Evolutionary conservation across 2,329 filamentous ascomycete genomes (phyloP).

Genomic region (Paramyrothecium sp.): DNA sequence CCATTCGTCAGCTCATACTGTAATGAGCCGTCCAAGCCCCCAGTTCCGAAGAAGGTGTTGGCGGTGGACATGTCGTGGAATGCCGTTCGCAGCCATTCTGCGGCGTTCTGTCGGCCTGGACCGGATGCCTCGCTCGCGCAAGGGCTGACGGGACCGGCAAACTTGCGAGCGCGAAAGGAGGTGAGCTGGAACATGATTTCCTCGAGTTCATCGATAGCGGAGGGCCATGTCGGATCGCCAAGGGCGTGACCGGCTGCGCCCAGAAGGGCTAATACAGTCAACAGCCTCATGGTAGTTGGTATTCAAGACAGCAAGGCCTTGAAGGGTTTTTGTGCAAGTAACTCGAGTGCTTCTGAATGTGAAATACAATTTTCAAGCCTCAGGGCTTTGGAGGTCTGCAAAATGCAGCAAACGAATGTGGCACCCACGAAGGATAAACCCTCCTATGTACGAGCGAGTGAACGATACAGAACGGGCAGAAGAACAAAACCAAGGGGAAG

Average conservation of each 20-base stretch:
- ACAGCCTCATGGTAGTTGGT: background rate
- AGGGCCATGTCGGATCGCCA: slow-evolving; percentile 60
- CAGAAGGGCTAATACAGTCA: slow-evolving; percentile 25
- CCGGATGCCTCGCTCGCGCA: slow-evolving; percentile 53
- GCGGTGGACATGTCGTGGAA: slow-evolving; percentile 63
- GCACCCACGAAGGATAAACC: too few relatives aligned
- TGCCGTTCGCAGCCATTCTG: slow-evolving; percentile 60
- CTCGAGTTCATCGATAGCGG: slow-evolving; percentile 58
- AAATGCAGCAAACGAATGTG: too few relatives aligned
- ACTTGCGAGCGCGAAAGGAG: slow-evolving; percentile 53
- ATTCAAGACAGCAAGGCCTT: background rate
- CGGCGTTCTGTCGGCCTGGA: slow-evolving; percentile 55
- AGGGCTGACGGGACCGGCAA: slow-evolving; percentile 55
- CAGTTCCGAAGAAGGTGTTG: slow-evolving; percentile 43
- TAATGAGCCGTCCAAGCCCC: slow-evolving; percentile 59
- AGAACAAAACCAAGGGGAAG: too few relatives aligned
- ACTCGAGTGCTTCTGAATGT: too few relatives aligned
- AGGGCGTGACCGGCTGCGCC: slow-evolving; percentile 29
- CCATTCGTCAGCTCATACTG: slow-evolving; percentile 55
- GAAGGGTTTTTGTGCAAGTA: too few relatives aligned
- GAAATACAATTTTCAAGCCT: too few relatives aligned
- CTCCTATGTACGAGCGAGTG: too few relatives aligned
- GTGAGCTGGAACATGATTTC: slow-evolving; percentile 61
- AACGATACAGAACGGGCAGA: too few relatives aligned
- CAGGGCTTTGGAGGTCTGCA: too few relatives aligned